A percentile compares a stretch with the other conserved stretches of the same genome.
Conservation (phyloP, 306 rosid species). For the Begonia fuchsioides region DNA sequence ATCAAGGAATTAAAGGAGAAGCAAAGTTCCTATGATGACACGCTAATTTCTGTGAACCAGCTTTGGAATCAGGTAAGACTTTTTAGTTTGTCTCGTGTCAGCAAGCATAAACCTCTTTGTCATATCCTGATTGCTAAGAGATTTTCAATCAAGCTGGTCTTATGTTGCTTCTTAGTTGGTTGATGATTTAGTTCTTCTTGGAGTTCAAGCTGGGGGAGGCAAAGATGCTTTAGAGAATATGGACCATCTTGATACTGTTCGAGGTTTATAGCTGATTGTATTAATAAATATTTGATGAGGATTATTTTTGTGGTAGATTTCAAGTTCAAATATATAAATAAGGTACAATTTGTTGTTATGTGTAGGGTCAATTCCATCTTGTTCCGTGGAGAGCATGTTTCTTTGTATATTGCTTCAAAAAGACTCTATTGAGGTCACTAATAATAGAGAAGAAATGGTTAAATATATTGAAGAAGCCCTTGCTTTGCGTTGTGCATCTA, state of each 20-base stretch:
- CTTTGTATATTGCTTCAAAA: constrained; percentile 69
- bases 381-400: constrained; percentile 70
- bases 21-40: constrained; percentile 56
- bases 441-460: constrained; percentile 20
- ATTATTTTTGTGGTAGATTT: not conserved
- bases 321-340: constrained; percentile 2
- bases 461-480: constrained; percentile 56
- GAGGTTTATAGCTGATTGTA: constrained; percentile 20
- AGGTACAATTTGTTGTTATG: constrained; percentile 19
- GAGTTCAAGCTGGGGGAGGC: constrained; percentile 55
- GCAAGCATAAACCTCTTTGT: constrained; percentile 4
- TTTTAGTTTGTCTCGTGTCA: not conserved
- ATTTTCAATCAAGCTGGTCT: constrained; percentile 9
- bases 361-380: constrained; percentile 54
- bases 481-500: constrained; percentile 46
- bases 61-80: constrained; percentile 71
- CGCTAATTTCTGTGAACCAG: constrained; percentile 49
- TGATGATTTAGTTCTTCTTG: constrained; percentile 72
- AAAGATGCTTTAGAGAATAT: constrained; percentile 31
- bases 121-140: constrained; percentile 7
- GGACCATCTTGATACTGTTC: constrained; percentile 27
- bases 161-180: constrained; percentile 42
- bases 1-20: constrained; percentile 34
- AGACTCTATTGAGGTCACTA: constrained; percentile 40
- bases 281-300: not conserved